Evolutionary conservation across 225 moss, liverwort and hornwort genomes (phyloP).

Genomic region (Marchantia polymorpha): DNA sequence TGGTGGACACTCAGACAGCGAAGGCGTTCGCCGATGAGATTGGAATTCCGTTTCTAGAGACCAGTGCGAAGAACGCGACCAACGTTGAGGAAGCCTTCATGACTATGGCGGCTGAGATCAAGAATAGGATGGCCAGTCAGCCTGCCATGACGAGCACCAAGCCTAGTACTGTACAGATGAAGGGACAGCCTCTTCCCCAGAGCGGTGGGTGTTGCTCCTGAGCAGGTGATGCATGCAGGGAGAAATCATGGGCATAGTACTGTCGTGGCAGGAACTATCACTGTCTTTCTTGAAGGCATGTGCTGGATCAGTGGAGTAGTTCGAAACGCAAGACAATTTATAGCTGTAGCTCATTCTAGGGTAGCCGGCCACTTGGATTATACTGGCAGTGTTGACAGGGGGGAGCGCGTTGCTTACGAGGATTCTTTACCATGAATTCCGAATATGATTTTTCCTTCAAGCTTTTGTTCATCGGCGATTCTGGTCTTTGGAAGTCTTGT

Average conservation of each 20-base stretch:
- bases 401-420: slow-evolving; percentile 20
- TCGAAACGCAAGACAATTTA: slow-evolving; percentile 2
- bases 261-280: slow-evolving; percentile 16
- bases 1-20: slow-evolving; percentile 75
- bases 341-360: slow-evolving; percentile 19
- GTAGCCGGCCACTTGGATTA: slow-evolving; percentile 14
- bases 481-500: slow-evolving; percentile 28
- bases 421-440: slow-evolving; percentile 18
- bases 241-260: neutral
- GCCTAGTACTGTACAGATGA: slow-evolving; percentile 26
- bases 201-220: slow-evolving; percentile 20
- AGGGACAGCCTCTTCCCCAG: slow-evolving; percentile 30
- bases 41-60: slow-evolving; percentile 80
- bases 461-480: slow-evolving; percentile 26
- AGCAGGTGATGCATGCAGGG: slow-evolving; percentile 17
- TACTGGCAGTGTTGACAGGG: slow-evolving; percentile 15
- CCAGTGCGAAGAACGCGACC: slow-evolving; percentile 79
- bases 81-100: slow-evolving; percentile 85
- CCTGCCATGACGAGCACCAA: slow-evolving; percentile 26
- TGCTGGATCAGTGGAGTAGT: slow-evolving; percentile 11
- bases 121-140: slow-evolving; percentile 53
- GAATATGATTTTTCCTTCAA: slow-evolving; percentile 13
- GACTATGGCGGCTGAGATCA: slow-evolving; percentile 87
- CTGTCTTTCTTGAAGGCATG: slow-evolving; percentile 2
- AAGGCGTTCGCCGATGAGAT: slow-evolving; percentile 85